Evolutionary conservation across 495 filamentous ascomycete species (phyloP), one percentile per base, ranked within the genome.

Genomic region (Xanthoparmelia taractica): DNA sequence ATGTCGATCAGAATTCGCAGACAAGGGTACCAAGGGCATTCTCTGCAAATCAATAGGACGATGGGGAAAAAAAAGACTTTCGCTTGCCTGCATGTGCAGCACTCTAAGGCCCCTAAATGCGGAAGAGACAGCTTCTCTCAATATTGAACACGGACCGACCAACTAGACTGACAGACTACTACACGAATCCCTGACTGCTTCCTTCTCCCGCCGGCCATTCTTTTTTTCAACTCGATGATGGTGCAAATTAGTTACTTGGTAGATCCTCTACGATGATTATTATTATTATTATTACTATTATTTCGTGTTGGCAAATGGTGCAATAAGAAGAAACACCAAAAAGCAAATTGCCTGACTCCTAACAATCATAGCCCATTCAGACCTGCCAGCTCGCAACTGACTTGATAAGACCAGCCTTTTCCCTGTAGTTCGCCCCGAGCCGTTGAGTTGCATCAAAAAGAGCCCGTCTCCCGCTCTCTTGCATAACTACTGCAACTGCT

Each of bases 21-120:
- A 52, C 61, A 58, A n/a, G 61, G 45, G n/a, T 33, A 34, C 12
- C 29, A 62, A 41, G 37, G 60, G 31, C 20, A 57, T 57, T 57
- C n/a, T 20, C 10, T 33, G 37, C 17, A 12, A 25, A 41, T 33
- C 1, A 17, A 54, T 54, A 54, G 50, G 50, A 54, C 50, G 29
- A 7, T 33, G 17, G 50, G 50, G 17, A 54, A 13, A 50, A 13
- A 50, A 37, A 13, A 48, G 27, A 36, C 33, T 63, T 63, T 58
- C 61, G 61, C 61, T 63, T 63, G 61, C 61, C 61, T 63, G 61
- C 61, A 63, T 48, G 40, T 63, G 61, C 61, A 63, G 57, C 18
- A 15, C 8, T n/a, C 55, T 63, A 63, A 37, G 20, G n/a, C 48
- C 55, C 55, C 61, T 63, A 63, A 63, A 63, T 58, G 61, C 61